Conservation (phyloP, 805 yeast genomes). For the Pichia pseudocactophila region DNA sequence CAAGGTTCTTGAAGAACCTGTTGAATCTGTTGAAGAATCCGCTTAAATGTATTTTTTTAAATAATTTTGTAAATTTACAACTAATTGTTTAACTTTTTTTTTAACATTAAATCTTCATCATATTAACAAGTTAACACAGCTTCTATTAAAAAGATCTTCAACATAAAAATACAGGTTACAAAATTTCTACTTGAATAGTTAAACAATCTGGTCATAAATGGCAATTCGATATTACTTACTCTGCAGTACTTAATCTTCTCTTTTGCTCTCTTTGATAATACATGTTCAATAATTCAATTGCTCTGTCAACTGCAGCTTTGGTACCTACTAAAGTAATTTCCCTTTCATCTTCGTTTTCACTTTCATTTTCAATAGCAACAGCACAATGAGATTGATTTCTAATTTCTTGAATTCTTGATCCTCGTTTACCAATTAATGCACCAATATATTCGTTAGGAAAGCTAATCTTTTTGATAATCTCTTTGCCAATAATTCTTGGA, state of each 20-base stretch:
- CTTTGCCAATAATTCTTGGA: constrained; percentile 18
- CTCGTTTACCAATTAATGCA: constrained; percentile 80
- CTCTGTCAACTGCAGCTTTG: constrained; percentile 45
- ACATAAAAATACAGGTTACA: constrained; percentile 1
- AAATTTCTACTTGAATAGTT: background rate
- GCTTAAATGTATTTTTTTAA: background rate
- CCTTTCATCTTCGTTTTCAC: constrained; percentile 51
- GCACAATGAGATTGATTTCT: constrained; percentile 71
- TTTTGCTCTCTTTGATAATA: constrained; percentile 48
- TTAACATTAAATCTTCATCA: too few relatives aligned
- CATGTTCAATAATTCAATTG: constrained; percentile 44
- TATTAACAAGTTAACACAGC: too few relatives aligned
- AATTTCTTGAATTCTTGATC: constrained; percentile 78
- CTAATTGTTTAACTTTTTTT: too few relatives aligned
- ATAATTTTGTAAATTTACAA: background rate
- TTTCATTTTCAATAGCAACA: constrained; percentile 64
- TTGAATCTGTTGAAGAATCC: constrained; percentile 27
- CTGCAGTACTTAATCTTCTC: constrained; percentile 19
- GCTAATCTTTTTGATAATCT: constrained; percentile 35
- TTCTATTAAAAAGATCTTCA: too few relatives aligned
- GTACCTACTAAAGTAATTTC: constrained; percentile 64
- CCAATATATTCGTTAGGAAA: constrained; percentile 83
- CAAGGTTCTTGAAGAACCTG: constrained; percentile 32
- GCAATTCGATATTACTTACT: background rate
- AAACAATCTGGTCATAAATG: too few relatives aligned